Base-by-base conservation (phyloP, 2,329 filamentous ascomycete species). In the Colletotrichum lentis region DNA sequence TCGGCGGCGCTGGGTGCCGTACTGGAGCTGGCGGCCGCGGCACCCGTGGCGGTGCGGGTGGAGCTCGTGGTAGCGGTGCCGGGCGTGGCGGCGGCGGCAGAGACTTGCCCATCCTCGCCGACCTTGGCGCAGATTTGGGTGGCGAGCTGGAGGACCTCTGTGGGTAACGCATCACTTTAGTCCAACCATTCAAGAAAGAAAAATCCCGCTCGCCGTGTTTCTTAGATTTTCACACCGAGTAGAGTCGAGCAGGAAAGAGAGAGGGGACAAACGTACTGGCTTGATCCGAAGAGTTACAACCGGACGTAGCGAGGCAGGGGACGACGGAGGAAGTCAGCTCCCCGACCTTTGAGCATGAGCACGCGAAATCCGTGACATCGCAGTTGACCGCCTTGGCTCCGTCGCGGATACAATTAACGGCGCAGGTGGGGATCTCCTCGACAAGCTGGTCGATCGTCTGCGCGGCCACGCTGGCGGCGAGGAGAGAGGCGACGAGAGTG, bases 321-420 rank as follows among this genome's bases (percentile, higher is more conserved):
- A 77, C 71, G 37, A 78, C 76, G 8, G 73, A 71, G 35, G 73
- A 63, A 10, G 76, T 78, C 61, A 83, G 76, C 47, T 73, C 72
- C 43, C 76, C 72, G 20, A 78, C 66, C 46, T 80, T 77, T 56
- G 54, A 52, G 73, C 81, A 83, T 65, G 78, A 77, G 74, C 81
- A 83, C 16, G 61, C 70, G 50, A 76, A 71, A 71, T 83, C 79
- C 62, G 68, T 67, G 57, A 74, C 27, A 2, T 53, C 64, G 74
- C 81, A 83, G 66, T 76, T 76, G 44, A 79, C 73, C 50, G 72
- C 46, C 20, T 70, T 70, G 22, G 77, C 75, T 12, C 74, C 77
- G 7, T 71, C 60, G 44, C 74, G 70, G 65, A 83, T 73, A 70
- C 81, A 83, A 3, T 70, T 54, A 70, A 76, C 71, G 14, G 81